These are phyloP conservation scores for Phytomonas francai DNA, from an alignment of 208 protist genomes.

Conservation along the genomic window DNA sequence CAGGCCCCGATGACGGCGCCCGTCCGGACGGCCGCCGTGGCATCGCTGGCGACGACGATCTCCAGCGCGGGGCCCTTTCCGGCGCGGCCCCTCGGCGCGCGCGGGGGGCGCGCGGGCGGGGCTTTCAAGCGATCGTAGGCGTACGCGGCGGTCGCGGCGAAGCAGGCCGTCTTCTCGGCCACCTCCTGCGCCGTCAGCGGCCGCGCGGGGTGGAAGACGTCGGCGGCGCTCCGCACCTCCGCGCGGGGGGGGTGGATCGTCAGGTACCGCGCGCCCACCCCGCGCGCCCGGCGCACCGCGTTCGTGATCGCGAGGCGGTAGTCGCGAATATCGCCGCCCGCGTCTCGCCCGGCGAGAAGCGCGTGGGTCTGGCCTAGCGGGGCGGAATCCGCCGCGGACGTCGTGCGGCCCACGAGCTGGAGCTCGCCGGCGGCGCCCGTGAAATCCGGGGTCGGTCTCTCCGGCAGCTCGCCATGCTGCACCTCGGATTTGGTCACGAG, in stretches of 20 bases:
- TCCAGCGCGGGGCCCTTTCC: background rate
- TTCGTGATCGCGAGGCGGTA: conserved; percentile 60
- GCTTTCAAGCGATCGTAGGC: conserved; percentile 57
- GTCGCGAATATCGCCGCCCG: conserved; percentile 34
- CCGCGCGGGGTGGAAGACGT: conserved; percentile 32
- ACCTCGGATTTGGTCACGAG: conserved; percentile 11
- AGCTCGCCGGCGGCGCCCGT: background rate
- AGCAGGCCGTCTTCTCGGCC: conserved; percentile 60
- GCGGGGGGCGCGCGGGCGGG: background rate
- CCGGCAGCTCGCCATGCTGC: background rate
- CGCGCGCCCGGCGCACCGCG: conserved; percentile 61
- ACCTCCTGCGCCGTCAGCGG: conserved; percentile 32
- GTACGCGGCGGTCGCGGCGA: conserved; percentile 70
- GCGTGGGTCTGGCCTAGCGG: conserved; percentile 7
- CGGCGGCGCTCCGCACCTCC: conserved; percentile 16
- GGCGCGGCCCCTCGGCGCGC: background rate
- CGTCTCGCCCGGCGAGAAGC: conserved; percentile 22
- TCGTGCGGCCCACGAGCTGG: background rate
- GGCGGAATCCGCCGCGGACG: background rate
- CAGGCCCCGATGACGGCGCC: conserved; percentile 63
- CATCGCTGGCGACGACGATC: background rate
- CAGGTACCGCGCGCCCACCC: conserved; percentile 14
- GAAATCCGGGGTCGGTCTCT: too few species aligned
- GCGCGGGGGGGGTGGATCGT: conserved; percentile 14
- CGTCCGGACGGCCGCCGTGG: conserved; percentile 25